Base-by-base conservation (phyloP, 148 eudicot species). In the Chenopodium suecicum region DNA sequence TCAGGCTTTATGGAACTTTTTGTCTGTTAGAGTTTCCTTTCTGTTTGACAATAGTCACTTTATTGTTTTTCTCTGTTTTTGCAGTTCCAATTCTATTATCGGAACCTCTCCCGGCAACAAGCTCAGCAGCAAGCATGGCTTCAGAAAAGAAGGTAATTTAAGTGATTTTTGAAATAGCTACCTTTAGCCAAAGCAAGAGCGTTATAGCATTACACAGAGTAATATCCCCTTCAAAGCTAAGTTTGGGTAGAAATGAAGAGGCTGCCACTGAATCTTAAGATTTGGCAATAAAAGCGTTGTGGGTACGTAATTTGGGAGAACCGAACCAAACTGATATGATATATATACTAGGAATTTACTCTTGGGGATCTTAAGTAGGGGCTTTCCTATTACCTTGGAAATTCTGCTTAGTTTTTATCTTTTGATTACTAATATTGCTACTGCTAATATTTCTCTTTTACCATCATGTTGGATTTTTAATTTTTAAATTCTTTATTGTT, bases 61-160 rank as follows among this genome's bases (percentile, higher is more conserved):
- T 66, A n/a, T 22, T 83, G 4, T 77, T 58, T 65, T 31, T 44
- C n/a, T 78, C 1, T 76, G 6, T 52, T 22, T 44, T 16, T 88
- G 79, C 87, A 94, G 98, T 91, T 92, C 74, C 95, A 94, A 85
- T 92, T 83, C 83, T 88, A 94, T 81, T 92, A 94, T 74, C 88
- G 95, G 68, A 91, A 88, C 71, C 88, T 94, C 72, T 87, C 95
- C 11, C 95, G 95, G 31, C 97, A 94, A 77, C 97, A 94, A 90
- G 88, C 93, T 47, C 97, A 91, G 82, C 97, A 94, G 87, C 98
- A 94, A 88, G 88, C 94, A 50, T 94, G 95, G 95, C 91, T 94
- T 80, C 95, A 94, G 85, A 94, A 91, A 84, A 90, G 98, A 89
- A 91, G 98, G 98, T 94, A 87, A 41, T 4, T 46, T 67, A 71